Evolutionary conservation across 225 moss, liverwort and hornwort genomes (phyloP), one percentile per base, ranked within the genome.

Genomic region (Ulota crispa): DNA sequence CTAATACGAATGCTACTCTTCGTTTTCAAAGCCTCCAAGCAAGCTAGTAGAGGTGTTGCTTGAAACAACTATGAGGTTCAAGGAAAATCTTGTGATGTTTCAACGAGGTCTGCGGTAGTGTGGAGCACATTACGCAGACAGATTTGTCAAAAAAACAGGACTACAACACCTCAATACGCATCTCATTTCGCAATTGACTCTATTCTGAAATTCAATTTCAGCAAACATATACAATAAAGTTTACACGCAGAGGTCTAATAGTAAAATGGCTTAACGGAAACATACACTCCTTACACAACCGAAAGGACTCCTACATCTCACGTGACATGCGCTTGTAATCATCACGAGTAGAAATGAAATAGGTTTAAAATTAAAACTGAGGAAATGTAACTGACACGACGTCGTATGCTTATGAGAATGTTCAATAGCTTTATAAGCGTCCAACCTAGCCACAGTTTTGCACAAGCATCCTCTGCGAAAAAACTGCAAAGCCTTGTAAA

Each of bases 21-120:
- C 6, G 5, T 1, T 50, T 3, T 50, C 0, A 16, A 50, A 0
- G 50, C 18, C 6, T 6, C 0, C 0, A 1, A 15, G 47, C 18
- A 18, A 50, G 15, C 1, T 14, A 13, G 45, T 4, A n/a, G 12
- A 8, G 45, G 7, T 5, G 2, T 5, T 62, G 8, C 3, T 45
- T 43, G 1, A 45, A 62, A 4, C 4, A 21, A 15, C 24, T 64
- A 10, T 2, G 23, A 50, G 18, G 9, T 3, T n/a, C 1, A 2
- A 50, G 18, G 5, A 50, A 50, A 32, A 77, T 45, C 32, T 16
- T 50, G 1, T 34, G 16, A 5, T n/a, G 3, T 10, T 6, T 15
- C n/a, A 2, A n/a, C 18, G 15, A n/a, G 9, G 32, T 64, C 16
- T 10, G 64, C 8, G 14, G 7, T 21, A 28, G 24, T 18, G 28